A percentile compares a stretch with the other conserved stretches of the same genome.
phyloP scores from a whole-genome alignment of 2,329 filamentous ascomycete genomes.

The Cordyceps cicadae region DNA sequence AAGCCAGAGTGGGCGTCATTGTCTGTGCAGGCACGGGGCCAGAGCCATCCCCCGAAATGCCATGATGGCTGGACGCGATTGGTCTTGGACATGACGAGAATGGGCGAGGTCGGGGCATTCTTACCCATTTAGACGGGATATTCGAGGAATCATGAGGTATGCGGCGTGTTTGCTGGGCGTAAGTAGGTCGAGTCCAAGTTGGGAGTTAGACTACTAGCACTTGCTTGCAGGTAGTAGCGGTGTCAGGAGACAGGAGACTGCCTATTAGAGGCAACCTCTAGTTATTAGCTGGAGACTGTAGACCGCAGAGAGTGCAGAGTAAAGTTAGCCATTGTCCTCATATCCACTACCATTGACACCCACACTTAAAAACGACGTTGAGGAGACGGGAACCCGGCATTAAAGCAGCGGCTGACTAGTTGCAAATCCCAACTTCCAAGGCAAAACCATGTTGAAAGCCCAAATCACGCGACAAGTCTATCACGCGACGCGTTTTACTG shows the following conservation, averaged over 20 bases:
- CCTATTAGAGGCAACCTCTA: neutral
- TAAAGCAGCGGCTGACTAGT: neutral
- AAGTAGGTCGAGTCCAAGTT: neutral
- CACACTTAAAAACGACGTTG: neutral
- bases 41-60: neutral
- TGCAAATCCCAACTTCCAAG: neutral
- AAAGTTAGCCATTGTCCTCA: neutral
- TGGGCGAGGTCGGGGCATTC: neutral
- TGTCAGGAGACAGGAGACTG: conserved; percentile 5
- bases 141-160: neutral
- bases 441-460: neutral
- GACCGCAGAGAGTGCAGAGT: neutral
- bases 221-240: neutral
- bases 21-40: neutral
- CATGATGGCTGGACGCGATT: neutral
- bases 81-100: neutral
- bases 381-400: conserved; percentile 2
- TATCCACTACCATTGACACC: conserved; percentile 3
- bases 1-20: neutral
- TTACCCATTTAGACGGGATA: neutral
- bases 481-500: conserved; percentile 10
- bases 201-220: neutral
- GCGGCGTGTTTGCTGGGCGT: neutral
- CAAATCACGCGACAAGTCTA: conserved; percentile 1
- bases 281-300: neutral